Conservation (phyloP, 2,329 filamentous ascomycete species). For the Colletotrichum viniferum region DNA sequence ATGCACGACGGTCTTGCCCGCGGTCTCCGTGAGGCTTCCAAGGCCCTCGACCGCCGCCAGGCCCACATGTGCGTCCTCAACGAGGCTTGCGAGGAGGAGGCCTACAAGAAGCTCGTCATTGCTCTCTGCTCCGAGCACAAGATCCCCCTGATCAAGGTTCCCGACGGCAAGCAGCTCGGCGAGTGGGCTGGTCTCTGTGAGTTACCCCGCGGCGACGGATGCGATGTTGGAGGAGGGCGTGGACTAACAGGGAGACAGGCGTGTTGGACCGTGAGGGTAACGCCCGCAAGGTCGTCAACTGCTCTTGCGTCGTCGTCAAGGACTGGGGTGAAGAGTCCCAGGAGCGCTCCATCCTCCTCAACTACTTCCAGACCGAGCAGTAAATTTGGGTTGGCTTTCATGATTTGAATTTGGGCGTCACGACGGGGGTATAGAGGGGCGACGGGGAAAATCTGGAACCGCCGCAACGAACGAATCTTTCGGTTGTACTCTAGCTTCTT, state of each 20-base stretch:
- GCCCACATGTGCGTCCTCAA: slow-evolving; percentile 99
- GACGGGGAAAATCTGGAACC: slow-evolving; percentile 13
- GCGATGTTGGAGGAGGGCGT: neutral
- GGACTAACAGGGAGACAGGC: slow-evolving; percentile 60
- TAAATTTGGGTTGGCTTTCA: slow-evolving; percentile 44
- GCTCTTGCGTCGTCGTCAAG: slow-evolving; percentile 99
- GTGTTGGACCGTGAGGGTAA: slow-evolving; percentile 99
- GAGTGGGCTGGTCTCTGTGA: slow-evolving; percentile 99
- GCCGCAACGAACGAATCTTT: slow-evolving; percentile 31
- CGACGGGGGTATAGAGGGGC: slow-evolving; percentile 22
- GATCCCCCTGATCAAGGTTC: slow-evolving; percentile 99
- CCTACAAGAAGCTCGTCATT: slow-evolving; percentile 99
- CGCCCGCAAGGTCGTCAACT: slow-evolving; percentile 99
- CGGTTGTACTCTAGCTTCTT: slow-evolving; percentile 53
- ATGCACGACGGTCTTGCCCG: slow-evolving; percentile 99
- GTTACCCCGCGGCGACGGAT: slow-evolving; percentile 44
- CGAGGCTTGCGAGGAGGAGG: slow-evolving; percentile 99
- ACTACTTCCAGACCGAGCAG: slow-evolving; percentile 98
- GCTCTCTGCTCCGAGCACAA: slow-evolving; percentile 99
- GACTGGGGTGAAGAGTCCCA: slow-evolving; percentile 99
- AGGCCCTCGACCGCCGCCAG: slow-evolving; percentile 97
- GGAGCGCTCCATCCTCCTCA: slow-evolving; percentile 98
- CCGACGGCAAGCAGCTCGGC: slow-evolving; percentile 98
- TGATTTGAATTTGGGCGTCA: slow-evolving; percentile 34
- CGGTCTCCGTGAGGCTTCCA: slow-evolving; percentile 97